Conservation (phyloP, 2,329 filamentous ascomycete species). For the Moelleriella libera region DNA sequence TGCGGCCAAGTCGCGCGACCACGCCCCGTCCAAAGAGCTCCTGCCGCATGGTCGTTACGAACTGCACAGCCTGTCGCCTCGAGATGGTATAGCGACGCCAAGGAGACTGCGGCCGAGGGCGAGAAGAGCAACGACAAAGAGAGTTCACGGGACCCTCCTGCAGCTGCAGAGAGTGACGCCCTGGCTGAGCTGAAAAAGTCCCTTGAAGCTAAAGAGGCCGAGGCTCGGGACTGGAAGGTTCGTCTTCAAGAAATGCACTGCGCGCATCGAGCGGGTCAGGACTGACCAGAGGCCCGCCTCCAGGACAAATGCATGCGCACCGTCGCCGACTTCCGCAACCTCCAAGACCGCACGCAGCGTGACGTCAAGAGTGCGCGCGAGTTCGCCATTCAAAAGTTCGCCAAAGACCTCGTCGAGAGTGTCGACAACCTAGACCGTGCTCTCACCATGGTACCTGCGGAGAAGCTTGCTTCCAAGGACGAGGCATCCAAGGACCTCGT, state of each 20-base stretch:
- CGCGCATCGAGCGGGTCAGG: too few relatives aligned
- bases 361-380: slow-evolving; percentile 78
- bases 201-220: slow-evolving; percentile 36
- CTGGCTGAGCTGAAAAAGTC: slow-evolving; percentile 33
- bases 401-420: slow-evolving; percentile 85
- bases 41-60: slow-evolving; percentile 21
- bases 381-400: slow-evolving; percentile 93
- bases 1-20: slow-evolving; percentile 20
- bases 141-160: too few relatives aligned
- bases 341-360: slow-evolving; percentile 85
- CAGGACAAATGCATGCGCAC: slow-evolving; percentile 92
- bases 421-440: slow-evolving; percentile 97
- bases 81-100: slow-evolving; percentile 36
- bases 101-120: slow-evolving; percentile 17
- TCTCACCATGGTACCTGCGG: slow-evolving; percentile 60
- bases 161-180: slow-evolving; percentile 17
- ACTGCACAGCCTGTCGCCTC: slow-evolving; percentile 17
- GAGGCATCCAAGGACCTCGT: slow-evolving; percentile 56
- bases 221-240: slow-evolving; percentile 71
- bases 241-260: slow-evolving; percentile 7
- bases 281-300: too few relatives aligned
- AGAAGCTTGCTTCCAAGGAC: slow-evolving; percentile 48
- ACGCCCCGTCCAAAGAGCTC: slow-evolving; percentile 22
- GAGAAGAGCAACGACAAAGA: slow-evolving; percentile 6
- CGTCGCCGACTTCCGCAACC: slow-evolving; percentile 93